Base-by-base conservation (phyloP, 805 yeast species). In the Saccharomyces mikatae region DNA sequence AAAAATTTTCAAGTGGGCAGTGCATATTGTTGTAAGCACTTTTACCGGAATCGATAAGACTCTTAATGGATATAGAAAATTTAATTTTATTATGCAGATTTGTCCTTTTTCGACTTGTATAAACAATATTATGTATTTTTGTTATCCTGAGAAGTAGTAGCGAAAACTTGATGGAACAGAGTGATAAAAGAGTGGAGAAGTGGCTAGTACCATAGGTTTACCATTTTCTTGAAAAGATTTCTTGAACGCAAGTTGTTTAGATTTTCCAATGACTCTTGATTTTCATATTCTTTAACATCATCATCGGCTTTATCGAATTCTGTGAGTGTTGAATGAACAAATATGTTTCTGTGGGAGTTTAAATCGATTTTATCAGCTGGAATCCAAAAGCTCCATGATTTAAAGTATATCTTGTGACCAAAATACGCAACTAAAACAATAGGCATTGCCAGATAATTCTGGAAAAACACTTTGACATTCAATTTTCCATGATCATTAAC, bases 331-430 rank as follows among this genome's bases (percentile, higher is more conserved):
- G 36, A 6, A 2, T 14, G 26, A 4, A 22, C 11, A 21, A 46
- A 51, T 17, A 32, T 51, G 30, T 31, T 48, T 26, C 49, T 50
- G 13, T 47, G 51, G 13, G 44, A 29, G 27, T 48, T 78, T 70
- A 84, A 71, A 60, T 83, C 87, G 59, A 83, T 74, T 46, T 80
- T 80, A 13, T 61, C 58, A 13, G 79, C 74, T 11, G 68, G 71
- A 49, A 80, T 69, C 58, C 65, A 68, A 2, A 61, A 29, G 14
- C 61, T 46, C 65, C 70, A 68, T 47, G 62, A 65, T 31, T 61
- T 56, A 47, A 63, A 69, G 71, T 75, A 76, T 24, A 77, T 30
- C 68, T 78, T 79, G 68, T 78, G 77, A 9, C 71, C 73, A 36
- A 75, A 48, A 68, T 76, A 78, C 53, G 79, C 67, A 1, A 74